phyloP scores from a whole-genome alignment of 208 protist species.

The Naegleria gruberi region DNA sequence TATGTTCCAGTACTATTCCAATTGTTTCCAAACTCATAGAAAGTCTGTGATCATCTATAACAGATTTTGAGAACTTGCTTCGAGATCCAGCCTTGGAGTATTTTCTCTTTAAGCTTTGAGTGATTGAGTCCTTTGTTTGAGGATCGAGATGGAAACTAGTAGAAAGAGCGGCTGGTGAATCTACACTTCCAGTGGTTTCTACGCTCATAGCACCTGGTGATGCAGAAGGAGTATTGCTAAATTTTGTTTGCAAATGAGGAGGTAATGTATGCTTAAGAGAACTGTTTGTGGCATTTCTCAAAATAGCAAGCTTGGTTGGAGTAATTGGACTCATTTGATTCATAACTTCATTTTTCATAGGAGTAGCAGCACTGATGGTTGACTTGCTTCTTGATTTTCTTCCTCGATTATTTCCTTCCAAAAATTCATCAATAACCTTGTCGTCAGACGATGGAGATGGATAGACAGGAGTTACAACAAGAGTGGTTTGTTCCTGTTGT shows the following conservation, averaged over 20 bases:
- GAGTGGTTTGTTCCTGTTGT: too few relatives aligned
- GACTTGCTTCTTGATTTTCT: too few relatives aligned
- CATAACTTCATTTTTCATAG: too few relatives aligned
- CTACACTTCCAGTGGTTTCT: neutral
- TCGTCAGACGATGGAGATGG: too few relatives aligned
- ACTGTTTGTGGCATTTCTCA: neutral
- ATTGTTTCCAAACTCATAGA: neutral
- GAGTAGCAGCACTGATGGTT: too few relatives aligned
- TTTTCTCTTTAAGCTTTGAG: neutral
- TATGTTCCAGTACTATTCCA: neutral
- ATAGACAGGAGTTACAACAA: too few relatives aligned
- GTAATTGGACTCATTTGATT: neutral
- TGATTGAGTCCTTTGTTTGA: neutral
- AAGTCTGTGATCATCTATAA: neutral
- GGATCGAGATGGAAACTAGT: neutral
- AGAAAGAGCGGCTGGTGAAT: neutral
- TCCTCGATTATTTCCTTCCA: too few relatives aligned
- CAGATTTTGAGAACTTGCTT: neutral
- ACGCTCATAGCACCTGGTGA: neutral
- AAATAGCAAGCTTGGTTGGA: neutral
- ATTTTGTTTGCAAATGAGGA: too few relatives aligned
- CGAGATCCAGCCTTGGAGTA: neutral
- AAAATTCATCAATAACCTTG: too few relatives aligned
- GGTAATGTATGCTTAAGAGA: neutral
- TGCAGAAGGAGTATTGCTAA: neutral